Percentiles rank a stretch among this genome's conserved stretches.
These are phyloP conservation scores for Pythium utonaiense DNA, from an alignment of 352 stramenopile species.

Conservation along the genomic window DNA sequence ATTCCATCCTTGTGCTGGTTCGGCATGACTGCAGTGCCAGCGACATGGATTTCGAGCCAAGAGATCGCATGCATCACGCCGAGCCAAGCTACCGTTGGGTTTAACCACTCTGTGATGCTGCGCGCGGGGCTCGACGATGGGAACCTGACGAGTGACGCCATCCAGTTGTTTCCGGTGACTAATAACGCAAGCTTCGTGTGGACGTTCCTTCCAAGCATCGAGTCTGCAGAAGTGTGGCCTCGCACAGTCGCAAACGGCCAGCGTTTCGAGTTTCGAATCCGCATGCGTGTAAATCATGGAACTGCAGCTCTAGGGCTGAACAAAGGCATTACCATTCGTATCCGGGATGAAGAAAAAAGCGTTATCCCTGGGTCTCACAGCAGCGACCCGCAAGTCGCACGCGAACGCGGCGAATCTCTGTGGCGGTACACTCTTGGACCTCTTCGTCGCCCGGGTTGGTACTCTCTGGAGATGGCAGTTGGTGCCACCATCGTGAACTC, in stretches of 20 bases:
- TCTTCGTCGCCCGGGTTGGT: no score
- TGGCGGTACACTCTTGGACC: no score
- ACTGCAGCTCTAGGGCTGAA: not conserved
- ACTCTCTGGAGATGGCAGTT: no score
- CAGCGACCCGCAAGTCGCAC: no score
- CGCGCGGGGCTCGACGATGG: not conserved
- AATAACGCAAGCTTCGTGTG: not conserved
- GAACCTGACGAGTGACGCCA: not conserved
- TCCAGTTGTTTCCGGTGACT: not conserved
- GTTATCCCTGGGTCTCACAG: no score
- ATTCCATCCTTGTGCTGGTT: constrained; percentile 15
- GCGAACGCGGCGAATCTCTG: no score
- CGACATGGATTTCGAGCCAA: constrained; percentile 8
- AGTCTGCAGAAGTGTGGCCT: not conserved
- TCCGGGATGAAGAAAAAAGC: not conserved
- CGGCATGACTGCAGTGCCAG: not conserved
- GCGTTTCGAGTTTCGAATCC: not conserved
- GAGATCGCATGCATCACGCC: constrained; percentile 9
- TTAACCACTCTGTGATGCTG: not conserved
- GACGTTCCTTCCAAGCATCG: not conserved
- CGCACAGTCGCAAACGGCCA: not conserved
- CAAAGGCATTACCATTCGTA: not conserved
- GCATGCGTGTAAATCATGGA: not conserved
- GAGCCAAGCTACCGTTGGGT: not conserved
- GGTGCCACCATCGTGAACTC: no score